Evolutionary conservation across 371 early-diverging fungal species (phyloP).

Genomic region (Catenaria anguillulae): DNA sequence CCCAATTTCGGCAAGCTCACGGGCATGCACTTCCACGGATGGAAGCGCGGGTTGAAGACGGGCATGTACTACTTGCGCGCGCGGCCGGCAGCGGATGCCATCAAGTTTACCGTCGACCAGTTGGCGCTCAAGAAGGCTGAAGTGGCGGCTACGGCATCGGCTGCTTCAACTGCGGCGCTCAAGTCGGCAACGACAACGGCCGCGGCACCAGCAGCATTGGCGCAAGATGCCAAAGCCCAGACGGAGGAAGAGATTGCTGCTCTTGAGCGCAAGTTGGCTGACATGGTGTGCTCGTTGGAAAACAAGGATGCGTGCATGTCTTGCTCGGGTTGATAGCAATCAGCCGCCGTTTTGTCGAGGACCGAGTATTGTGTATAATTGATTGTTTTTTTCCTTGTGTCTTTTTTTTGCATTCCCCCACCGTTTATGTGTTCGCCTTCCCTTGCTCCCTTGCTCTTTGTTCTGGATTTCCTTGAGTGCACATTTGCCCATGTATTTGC

Average conservation of each 20-base stretch:
- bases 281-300: conserved; percentile 68
- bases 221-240: no score
- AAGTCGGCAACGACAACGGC: conserved; percentile 8
- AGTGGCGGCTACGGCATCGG: background rate
- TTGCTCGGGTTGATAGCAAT: conserved; percentile 71
- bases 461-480: no score
- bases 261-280: conserved; percentile 31
- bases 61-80: conserved; percentile 99
- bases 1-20: conserved; percentile 87
- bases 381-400: no score
- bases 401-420: no score
- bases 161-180: background rate
- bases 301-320: conserved; percentile 82
- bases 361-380: no score
- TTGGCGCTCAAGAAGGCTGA: conserved; percentile 14
- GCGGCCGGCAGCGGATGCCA: conserved; percentile 93
- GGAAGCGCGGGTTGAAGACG: conserved; percentile 97
- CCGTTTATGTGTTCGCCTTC: no score
- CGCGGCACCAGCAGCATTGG: background rate
- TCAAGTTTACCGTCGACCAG: conserved; percentile 64
- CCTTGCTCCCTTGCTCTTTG: no score
- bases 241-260: conserved; percentile 12
- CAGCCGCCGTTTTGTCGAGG: no score
- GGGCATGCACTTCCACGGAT: conserved; percentile 99
- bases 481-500: no score